Conservation (phyloP, 1,139 yeast genomes). For the Geotrichum bryndzae region DNA sequence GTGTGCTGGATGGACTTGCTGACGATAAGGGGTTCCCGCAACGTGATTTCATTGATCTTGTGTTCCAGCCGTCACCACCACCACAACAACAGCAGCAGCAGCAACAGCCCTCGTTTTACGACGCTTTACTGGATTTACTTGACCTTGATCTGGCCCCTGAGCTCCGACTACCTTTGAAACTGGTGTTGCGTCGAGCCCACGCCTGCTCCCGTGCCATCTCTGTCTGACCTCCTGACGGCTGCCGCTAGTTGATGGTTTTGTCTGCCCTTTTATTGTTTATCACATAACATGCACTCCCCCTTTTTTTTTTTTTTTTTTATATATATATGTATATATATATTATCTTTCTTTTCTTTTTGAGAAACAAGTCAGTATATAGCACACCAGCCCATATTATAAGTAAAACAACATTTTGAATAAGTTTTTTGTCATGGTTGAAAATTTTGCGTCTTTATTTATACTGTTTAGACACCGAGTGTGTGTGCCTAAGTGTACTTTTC, state of each 20-base stretch:
- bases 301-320: too few relatives aligned
- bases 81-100: slow-evolving; percentile 45
- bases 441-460: too few relatives aligned
- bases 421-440: too few relatives aligned
- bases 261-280: neutral
- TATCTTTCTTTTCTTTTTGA: too few relatives aligned
- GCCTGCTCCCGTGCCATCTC: neutral
- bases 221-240: neutral
- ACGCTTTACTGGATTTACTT: slow-evolving; percentile 57
- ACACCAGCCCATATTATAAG: too few relatives aligned
- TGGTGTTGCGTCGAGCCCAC: neutral
- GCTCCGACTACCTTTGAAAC: slow-evolving; percentile 52
- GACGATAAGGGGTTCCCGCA: slow-evolving; percentile 52
- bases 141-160: slow-evolving; percentile 65
- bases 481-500: neutral
- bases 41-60: slow-evolving; percentile 52
- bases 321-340: too few relatives aligned
- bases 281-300: too few relatives aligned
- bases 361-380: too few relatives aligned
- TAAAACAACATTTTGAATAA: too few relatives aligned
- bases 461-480: too few relatives aligned
- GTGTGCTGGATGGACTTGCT: slow-evolving; percentile 73
- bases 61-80: neutral
- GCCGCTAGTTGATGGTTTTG: neutral
- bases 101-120: slow-evolving; percentile 44